phyloP scores from a whole-genome alignment of 306 rosid species.

The Vigna radiata region DNA sequence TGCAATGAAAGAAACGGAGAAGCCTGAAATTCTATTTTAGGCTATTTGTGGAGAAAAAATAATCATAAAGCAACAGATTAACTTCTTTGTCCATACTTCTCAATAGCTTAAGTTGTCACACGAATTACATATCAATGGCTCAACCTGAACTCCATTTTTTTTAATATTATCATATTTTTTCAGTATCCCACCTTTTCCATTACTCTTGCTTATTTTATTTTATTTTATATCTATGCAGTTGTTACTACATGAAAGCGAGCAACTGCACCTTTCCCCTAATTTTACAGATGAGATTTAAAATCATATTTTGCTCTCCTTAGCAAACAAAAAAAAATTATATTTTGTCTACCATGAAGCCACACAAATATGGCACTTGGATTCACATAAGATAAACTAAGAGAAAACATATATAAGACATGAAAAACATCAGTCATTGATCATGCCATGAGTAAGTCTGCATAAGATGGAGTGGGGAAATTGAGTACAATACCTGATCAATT shows the following conservation, averaged over 20 bases:
- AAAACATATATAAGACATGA: neutral
- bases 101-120: neutral
- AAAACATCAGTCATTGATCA: constrained; percentile 24
- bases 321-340: neutral
- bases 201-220: neutral
- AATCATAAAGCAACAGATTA: constrained; percentile 6
- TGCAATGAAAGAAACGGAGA: neutral
- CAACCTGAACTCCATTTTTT: constrained; percentile 15
- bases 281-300: constrained; percentile 17
- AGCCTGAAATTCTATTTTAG: neutral
- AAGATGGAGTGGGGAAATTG: constrained; percentile 2
- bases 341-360: neutral
- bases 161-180: constrained; percentile 10
- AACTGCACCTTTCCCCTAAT: constrained; percentile 2
- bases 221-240: constrained; percentile 11
- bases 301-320: constrained; percentile 1
- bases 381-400: neutral
- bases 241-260: neutral
- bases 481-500: constrained; percentile 77
- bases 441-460: constrained; percentile 28
- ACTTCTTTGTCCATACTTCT: neutral
- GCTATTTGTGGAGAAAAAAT: neutral
- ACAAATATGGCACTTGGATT: neutral
- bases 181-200: constrained; percentile 2
- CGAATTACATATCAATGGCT: neutral